Percentiles rank a stretch among this genome's conserved stretches.
phyloP scores from a whole-genome alignment of 2,329 filamentous ascomycete genomes.

The Cladosporium oxysporum region DNA sequence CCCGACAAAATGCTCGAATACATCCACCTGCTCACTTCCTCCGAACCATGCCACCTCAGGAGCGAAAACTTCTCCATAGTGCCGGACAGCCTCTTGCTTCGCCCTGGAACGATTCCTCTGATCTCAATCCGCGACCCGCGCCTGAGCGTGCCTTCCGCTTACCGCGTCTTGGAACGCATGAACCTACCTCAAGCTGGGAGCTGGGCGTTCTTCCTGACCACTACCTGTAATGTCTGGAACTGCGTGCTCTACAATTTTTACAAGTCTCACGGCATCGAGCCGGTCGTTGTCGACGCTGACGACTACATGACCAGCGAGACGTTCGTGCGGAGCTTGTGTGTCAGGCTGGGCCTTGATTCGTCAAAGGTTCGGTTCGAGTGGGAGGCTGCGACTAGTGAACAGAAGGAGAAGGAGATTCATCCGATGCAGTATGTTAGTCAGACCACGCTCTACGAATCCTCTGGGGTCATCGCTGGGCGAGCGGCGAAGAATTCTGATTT shows the following conservation, averaged over 20 bases:
- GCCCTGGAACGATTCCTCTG: slow-evolving; percentile 29
- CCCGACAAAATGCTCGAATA: slow-evolving; percentile 11
- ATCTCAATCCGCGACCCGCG: slow-evolving; percentile 37
- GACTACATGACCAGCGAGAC: slow-evolving; percentile 40
- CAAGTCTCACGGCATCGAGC: slow-evolving; percentile 27
- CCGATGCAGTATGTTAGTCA: slow-evolving; percentile 27
- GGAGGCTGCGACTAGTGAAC: slow-evolving; percentile 25
- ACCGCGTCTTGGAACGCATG: slow-evolving; percentile 30
- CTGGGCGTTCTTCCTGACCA: slow-evolving; percentile 24
- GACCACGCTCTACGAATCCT: slow-evolving; percentile 37
- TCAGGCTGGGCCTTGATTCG: slow-evolving; percentile 39
- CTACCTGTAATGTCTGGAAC: slow-evolving; percentile 37
- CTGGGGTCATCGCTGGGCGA: slow-evolving; percentile 39
- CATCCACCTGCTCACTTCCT: not conserved
- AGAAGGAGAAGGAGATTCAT: slow-evolving; percentile 19
- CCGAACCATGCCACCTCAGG: not conserved
- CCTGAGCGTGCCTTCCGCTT: slow-evolving; percentile 42
- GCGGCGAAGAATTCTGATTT: slow-evolving; percentile 38
- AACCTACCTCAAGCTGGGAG: slow-evolving; percentile 20
- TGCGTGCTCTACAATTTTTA: slow-evolving; percentile 42
- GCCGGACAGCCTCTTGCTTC: slow-evolving; percentile 40
- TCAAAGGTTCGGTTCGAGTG: slow-evolving; percentile 37
- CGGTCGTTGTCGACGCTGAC: slow-evolving; percentile 42
- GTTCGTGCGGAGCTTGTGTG: slow-evolving; percentile 34
- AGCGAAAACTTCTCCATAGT: slow-evolving; percentile 34